phyloP scores from a whole-genome alignment of 2,329 filamentous ascomycete species.

The Cryoendolithus antarcticus region DNA sequence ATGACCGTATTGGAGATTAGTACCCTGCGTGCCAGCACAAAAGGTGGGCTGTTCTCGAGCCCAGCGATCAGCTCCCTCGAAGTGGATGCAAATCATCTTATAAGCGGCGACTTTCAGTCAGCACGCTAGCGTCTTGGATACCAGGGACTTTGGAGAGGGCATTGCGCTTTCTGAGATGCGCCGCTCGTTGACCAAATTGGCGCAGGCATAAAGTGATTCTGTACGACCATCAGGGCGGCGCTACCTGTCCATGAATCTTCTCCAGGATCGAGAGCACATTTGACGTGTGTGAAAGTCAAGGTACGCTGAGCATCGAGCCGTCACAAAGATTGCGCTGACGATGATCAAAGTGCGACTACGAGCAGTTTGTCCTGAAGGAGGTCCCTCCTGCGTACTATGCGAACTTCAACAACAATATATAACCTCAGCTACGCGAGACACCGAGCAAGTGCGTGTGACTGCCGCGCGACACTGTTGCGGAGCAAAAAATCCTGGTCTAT shows the following conservation, averaged over 20 bases:
- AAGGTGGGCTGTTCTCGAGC: too few relatives aligned
- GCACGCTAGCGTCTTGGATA: too few relatives aligned
- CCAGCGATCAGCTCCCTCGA: too few relatives aligned
- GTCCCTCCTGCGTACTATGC: conserved; percentile 13
- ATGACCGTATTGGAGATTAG: too few relatives aligned
- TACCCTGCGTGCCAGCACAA: too few relatives aligned
- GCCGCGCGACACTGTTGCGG: conserved; percentile 12
- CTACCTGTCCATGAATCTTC: conserved; percentile 21
- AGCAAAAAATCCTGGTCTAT: conserved; percentile 16
- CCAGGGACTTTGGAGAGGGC: too few relatives aligned
- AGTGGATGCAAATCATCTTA: too few relatives aligned
- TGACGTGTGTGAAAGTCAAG: conserved; percentile 24
- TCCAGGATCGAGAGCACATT: conserved; percentile 22
- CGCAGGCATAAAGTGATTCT: conserved; percentile 11
- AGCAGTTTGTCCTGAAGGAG: conserved; percentile 16
- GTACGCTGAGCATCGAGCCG: conserved; percentile 8
- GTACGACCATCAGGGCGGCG: conserved; percentile 16
- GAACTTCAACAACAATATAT: conserved; percentile 13
- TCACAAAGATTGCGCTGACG: conserved; percentile 1
- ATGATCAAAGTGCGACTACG: conserved; percentile 10
- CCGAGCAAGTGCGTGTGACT: conserved; percentile 11
- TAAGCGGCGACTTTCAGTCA: too few relatives aligned
- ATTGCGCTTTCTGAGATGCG: too few relatives aligned
- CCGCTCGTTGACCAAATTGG: conserved; percentile 3
- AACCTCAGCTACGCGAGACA: conserved; percentile 13